Percentiles rank a stretch among this genome's conserved stretches.
These are phyloP conservation scores for Schwanniomyces vanrijiae DNA, from an alignment of 805 yeast genomes.

Conservation along the genomic window DNA sequence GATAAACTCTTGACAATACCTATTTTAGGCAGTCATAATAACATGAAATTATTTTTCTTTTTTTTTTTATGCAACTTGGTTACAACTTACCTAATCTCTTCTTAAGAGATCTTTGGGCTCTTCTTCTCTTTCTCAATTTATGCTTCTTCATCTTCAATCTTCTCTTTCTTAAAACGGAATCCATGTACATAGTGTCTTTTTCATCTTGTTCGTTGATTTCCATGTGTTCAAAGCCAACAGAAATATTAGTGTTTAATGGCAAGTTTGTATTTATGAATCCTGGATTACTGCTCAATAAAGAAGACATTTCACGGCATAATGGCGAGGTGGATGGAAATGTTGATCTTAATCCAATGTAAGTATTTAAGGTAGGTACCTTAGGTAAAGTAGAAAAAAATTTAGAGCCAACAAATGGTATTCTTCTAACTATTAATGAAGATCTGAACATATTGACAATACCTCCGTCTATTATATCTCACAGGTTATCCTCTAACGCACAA, in stretches of 20 bases:
- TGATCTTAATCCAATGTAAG: not conserved
- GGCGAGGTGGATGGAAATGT: not conserved
- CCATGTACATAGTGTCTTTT: slow-evolving; percentile 45
- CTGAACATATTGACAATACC: slow-evolving; percentile 1
- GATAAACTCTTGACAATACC: not conserved
- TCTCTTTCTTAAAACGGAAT: slow-evolving; percentile 81
- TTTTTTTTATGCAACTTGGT: not conserved
- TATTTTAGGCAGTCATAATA: not conserved
- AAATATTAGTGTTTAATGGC: not conserved
- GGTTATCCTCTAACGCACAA: not conserved
- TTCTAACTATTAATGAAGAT: slow-evolving; percentile 2
- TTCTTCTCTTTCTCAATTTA: slow-evolving; percentile 95
- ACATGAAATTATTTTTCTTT: not conserved
- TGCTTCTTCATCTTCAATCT: slow-evolving; percentile 97
- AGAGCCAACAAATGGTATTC: not conserved
- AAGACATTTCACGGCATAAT: not conserved
- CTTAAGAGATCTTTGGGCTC: slow-evolving; percentile 81
- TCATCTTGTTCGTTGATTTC: slow-evolving; percentile 3
- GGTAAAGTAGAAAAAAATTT: slow-evolving; percentile 2
- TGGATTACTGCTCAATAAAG: not conserved
- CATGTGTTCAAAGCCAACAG: not conserved
- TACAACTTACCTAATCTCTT: slow-evolving; percentile 58
- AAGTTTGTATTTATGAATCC: not conserved
- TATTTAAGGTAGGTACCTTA: not conserved
- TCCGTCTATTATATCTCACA: not conserved